These are phyloP conservation scores for Tylopilus felleus DNA, from an alignment of 768 basidiomycete genomes.

Conservation along the genomic window DNA sequence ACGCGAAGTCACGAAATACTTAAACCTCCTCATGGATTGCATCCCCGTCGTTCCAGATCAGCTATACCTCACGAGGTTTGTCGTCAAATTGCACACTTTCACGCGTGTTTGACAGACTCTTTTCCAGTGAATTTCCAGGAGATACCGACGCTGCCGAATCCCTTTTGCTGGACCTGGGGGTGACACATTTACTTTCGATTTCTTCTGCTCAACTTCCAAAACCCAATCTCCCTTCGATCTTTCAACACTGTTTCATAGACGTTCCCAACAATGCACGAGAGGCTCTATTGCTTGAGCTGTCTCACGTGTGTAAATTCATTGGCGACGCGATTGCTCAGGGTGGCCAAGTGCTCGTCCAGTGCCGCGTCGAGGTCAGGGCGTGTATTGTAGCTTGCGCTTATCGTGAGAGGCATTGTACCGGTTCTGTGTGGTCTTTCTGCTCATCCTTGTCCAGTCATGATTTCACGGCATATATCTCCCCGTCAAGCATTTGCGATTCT, in stretches of 20 bases:
- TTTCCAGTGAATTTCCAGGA: slow-evolving; percentile 53
- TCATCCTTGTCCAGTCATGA: slow-evolving; percentile 43
- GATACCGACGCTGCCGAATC: slow-evolving; percentile 48
- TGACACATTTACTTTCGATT: slow-evolving; percentile 53
- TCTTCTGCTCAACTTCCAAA: slow-evolving; percentile 47
- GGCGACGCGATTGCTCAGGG: slow-evolving; percentile 37
- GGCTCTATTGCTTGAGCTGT: slow-evolving; percentile 44
- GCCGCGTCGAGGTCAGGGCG: slow-evolving; percentile 49
- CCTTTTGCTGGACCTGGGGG: slow-evolving; percentile 47
- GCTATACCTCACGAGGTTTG: slow-evolving; percentile 51
- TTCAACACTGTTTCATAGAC: slow-evolving; percentile 43
- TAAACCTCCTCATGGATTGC: slow-evolving; percentile 51
- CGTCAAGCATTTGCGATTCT: slow-evolving; percentile 40
- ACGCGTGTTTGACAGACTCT: neutral
- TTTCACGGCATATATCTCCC: slow-evolving; percentile 34
- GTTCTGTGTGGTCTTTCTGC: neutral
- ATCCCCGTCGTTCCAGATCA: slow-evolving; percentile 48
- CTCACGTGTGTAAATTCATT: slow-evolving; percentile 46
- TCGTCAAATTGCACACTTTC: neutral
- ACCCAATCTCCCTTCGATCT: slow-evolving; percentile 27
- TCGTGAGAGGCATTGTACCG: slow-evolving; percentile 34
- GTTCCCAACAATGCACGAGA: slow-evolving; percentile 38
- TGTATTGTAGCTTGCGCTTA: slow-evolving; percentile 53
- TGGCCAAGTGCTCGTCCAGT: slow-evolving; percentile 54
- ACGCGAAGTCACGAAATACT: slow-evolving; percentile 50